phyloP scores from a whole-genome alignment of 2,329 filamentous ascomycete species.

The Phialophora expanda region DNA sequence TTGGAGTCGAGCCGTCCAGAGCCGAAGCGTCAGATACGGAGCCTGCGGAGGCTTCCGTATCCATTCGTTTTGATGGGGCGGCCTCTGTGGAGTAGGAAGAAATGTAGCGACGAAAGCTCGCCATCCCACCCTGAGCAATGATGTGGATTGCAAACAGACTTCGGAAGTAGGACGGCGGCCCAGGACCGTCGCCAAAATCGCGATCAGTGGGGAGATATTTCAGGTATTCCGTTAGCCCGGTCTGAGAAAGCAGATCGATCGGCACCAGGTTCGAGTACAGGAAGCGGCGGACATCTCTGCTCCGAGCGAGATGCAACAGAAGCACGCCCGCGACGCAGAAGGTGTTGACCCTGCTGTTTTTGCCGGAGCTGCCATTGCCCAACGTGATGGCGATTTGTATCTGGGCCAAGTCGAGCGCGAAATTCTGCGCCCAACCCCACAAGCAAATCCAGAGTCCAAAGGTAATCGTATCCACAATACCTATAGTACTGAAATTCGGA shows the following conservation, averaged over 20 bases:
- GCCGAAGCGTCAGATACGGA: constrained; percentile 51
- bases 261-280: constrained; percentile 53
- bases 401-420: constrained; percentile 87
- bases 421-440: constrained; percentile 84
- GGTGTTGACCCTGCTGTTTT: constrained; percentile 53
- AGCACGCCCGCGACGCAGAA: constrained; percentile 54
- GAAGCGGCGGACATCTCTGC: constrained; percentile 57
- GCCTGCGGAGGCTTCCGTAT: constrained; percentile 53
- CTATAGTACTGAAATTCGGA: constrained; percentile 81
- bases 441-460: constrained; percentile 85
- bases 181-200: constrained; percentile 46
- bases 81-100: constrained; percentile 51
- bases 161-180: constrained; percentile 51
- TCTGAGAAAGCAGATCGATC: constrained; percentile 51
- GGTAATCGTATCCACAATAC: constrained; percentile 82
- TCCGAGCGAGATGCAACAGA: constrained; percentile 53
- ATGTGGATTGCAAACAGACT: constrained; percentile 57
- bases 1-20: constrained; percentile 49
- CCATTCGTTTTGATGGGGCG: constrained; percentile 49
- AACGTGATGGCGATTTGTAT: constrained; percentile 91
- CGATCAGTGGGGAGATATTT: constrained; percentile 50
- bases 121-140: constrained; percentile 54
- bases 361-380: constrained; percentile 71
- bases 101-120: constrained; percentile 54
- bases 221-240: constrained; percentile 51